phyloP scores from a whole-genome alignment of 2,329 filamentous ascomycete genomes.

The Pseudogymnoascus sp. region DNA sequence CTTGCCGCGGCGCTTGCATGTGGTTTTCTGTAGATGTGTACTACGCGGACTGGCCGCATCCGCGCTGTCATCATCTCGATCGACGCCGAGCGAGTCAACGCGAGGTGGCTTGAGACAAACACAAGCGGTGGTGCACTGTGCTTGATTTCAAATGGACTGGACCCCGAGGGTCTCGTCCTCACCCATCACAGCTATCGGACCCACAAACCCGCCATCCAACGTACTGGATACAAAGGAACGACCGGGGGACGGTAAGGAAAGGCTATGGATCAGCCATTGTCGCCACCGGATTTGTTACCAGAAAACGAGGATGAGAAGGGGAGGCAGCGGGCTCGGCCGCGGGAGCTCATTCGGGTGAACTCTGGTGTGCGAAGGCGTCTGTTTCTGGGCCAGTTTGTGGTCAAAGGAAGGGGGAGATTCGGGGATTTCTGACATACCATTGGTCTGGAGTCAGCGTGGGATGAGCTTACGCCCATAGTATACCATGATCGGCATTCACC shows the following conservation, averaged over 20 bases:
- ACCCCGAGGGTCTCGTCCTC: background rate
- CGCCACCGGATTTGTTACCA: conserved; percentile 2
- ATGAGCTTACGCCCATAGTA: background rate
- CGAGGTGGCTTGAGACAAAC: background rate
- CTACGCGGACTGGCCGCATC: background rate
- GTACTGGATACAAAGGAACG: conserved; percentile 6
- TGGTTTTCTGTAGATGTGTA: background rate
- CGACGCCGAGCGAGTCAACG: background rate
- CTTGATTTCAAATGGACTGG: background rate
- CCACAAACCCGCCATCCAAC: conserved; percentile 4
- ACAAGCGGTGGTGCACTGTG: background rate
- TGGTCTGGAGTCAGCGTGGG: background rate
- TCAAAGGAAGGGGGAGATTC: background rate
- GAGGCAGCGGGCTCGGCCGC: background rate
- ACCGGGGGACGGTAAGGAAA: background rate
- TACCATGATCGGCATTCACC: conserved; percentile 4
- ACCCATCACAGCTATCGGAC: background rate
- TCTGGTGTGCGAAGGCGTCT: background rate
- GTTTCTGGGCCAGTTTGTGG: background rate
- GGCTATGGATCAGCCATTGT: background rate
- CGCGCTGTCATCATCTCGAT: background rate
- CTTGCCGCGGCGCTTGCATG: conserved; percentile 7
- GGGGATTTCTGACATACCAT: background rate
- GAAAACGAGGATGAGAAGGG: background rate
- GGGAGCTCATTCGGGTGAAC: background rate